Percentiles rank a stretch among this genome's conserved stretches.
Conservation (phyloP, 495 filamentous ascomycete genomes). For the Penicillium steckii region DNA sequence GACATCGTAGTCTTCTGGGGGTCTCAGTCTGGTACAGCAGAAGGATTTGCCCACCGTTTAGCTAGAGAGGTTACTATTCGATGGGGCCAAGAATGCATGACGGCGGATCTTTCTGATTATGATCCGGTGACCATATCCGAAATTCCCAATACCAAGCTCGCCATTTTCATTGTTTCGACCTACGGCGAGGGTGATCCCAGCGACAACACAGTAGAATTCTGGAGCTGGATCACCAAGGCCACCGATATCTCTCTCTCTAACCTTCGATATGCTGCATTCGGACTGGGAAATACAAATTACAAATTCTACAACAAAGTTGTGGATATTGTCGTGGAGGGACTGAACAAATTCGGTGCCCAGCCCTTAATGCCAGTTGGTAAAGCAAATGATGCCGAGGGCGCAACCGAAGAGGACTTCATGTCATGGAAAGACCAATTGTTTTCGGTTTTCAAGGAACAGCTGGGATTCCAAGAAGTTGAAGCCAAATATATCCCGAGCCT, state of each 20-base stretch:
- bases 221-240: constrained; percentile 40
- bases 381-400: constrained; percentile 48
- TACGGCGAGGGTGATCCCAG: constrained; percentile 57
- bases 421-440: constrained; percentile 49
- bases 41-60: constrained; percentile 47
- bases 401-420: constrained; percentile 52
- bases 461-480: constrained; percentile 40
- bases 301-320: constrained; percentile 51
- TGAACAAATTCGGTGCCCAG: constrained; percentile 39
- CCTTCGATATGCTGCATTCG: constrained; percentile 45
- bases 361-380: constrained; percentile 37
- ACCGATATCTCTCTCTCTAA: constrained; percentile 26
- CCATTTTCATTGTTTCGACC: constrained; percentile 52
- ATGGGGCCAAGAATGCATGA: constrained; percentile 43
- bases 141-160: constrained; percentile 41
- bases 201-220: constrained; percentile 50
- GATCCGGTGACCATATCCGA: constrained; percentile 39
- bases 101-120: constrained; percentile 51
- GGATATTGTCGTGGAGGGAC: constrained; percentile 34
- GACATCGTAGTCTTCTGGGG: constrained; percentile 54
- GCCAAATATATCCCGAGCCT: constrained; percentile 42
- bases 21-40: constrained; percentile 56
- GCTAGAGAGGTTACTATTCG: constrained; percentile 42
- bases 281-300: constrained; percentile 52
- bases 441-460: constrained; percentile 28